A percentile compares a stretch with the other conserved stretches of the same genome.
These are phyloP conservation scores for Penicillium palitans DNA, from an alignment of 2,329 filamentous ascomycete species.

Conservation along the genomic window DNA sequence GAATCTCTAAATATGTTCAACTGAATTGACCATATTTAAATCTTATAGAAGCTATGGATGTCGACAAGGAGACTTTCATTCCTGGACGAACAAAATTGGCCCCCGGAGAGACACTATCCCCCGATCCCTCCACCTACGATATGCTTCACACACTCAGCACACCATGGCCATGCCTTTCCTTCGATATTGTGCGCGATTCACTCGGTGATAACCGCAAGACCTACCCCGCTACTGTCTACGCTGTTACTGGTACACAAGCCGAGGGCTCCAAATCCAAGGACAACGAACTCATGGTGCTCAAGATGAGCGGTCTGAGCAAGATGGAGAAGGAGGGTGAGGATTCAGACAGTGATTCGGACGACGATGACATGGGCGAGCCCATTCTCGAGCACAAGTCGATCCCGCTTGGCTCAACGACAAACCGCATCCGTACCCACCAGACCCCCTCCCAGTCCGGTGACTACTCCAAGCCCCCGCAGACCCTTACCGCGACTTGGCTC, in stretches of 20 bases:
- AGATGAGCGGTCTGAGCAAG: slow-evolving; percentile 85
- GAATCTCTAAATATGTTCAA: neutral
- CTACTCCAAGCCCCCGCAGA: slow-evolving; percentile 70
- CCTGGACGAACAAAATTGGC: slow-evolving; percentile 90
- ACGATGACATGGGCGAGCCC: slow-evolving; percentile 74
- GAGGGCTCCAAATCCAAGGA: slow-evolving; percentile 72
- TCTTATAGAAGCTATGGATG: slow-evolving; percentile 73
- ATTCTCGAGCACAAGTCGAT: slow-evolving; percentile 92
- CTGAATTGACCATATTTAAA: neutral
- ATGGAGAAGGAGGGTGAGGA: slow-evolving; percentile 75
- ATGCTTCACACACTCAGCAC: slow-evolving; percentile 95
- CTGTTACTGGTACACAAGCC: slow-evolving; percentile 91
- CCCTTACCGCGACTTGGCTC: slow-evolving; percentile 86
- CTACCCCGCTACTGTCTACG: slow-evolving; percentile 95
- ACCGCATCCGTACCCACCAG: slow-evolving; percentile 88
- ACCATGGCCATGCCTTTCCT: slow-evolving; percentile 95
- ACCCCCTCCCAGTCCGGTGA: slow-evolving; percentile 64
- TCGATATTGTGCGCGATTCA: slow-evolving; percentile 83
- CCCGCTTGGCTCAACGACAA: slow-evolving; percentile 81
- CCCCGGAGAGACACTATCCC: slow-evolving; percentile 84
- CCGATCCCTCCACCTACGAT: slow-evolving; percentile 92
- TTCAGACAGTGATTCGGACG: slow-evolving; percentile 68
- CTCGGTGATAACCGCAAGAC: slow-evolving; percentile 85
- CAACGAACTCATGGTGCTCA: slow-evolving; percentile 94
- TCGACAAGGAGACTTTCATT: slow-evolving; percentile 94